A percentile compares a stretch with the other conserved stretches of the same genome.
Evolutionary conservation across 768 basidiomycete genomes (phyloP).

Genomic region (Pleurotus giganteus): DNA sequence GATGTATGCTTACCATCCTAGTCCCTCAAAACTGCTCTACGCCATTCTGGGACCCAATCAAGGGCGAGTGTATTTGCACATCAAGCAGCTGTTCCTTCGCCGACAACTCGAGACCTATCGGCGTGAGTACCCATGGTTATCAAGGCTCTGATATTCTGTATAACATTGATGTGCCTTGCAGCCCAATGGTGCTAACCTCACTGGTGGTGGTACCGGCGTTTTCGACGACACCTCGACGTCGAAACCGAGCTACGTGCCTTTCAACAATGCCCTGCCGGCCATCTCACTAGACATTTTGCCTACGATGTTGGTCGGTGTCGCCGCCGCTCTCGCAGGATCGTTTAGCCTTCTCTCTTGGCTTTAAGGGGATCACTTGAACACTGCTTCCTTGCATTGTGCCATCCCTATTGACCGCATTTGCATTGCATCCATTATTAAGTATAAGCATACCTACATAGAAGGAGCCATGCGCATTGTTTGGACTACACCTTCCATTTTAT

Average conservation of each 20-base stretch:
- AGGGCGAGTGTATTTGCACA: constrained; percentile 60
- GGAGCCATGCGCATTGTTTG: too few relatives aligned
- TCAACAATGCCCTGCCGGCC: constrained; percentile 33
- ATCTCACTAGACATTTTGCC: constrained; percentile 14
- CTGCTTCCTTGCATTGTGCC: background rate
- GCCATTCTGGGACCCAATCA: constrained; percentile 79
- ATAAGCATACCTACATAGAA: too few relatives aligned
- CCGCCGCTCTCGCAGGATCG: constrained; percentile 16
- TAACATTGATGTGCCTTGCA: constrained; percentile 20
- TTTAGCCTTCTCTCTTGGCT: constrained; percentile 13
- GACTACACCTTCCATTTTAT: too few relatives aligned
- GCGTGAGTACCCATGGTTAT: constrained; percentile 39
- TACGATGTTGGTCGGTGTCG: constrained; percentile 13
- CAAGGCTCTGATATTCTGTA: constrained; percentile 1
- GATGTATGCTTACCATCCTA: constrained; percentile 19
- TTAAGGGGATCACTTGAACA: background rate
- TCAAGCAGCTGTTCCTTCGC: constrained; percentile 55
- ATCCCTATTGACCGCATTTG: background rate
- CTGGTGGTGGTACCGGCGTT: constrained; percentile 50
- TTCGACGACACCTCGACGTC: constrained; percentile 22
- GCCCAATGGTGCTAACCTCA: constrained; percentile 70
- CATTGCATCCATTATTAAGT: too few relatives aligned
- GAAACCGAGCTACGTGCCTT: constrained; percentile 42
- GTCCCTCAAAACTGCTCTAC: constrained; percentile 74
- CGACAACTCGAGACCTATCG: constrained; percentile 63